Evolutionary conservation across 768 basidiomycete genomes (phyloP).

Genomic region (Amylocystis lapponica): DNA sequence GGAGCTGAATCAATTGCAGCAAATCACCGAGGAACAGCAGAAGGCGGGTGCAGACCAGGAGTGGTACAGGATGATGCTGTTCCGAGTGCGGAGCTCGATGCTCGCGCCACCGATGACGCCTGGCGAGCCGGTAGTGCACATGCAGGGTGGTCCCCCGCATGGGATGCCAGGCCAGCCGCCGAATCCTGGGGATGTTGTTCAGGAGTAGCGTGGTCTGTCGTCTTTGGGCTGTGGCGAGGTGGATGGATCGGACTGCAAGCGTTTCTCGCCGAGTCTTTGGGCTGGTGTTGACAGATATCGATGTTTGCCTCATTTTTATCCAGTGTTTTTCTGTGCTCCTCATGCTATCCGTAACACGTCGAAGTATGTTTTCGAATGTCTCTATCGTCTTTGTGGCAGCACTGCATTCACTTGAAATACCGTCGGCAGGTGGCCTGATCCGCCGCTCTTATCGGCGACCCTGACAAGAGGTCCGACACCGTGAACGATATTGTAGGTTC

Average conservation of each 20-base stretch:
- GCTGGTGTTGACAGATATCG: too few species aligned
- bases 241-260: not conserved
- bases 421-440: too few species aligned
- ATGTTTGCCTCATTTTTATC: slow-evolving; percentile 1
- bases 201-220: slow-evolving; percentile 5
- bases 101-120: slow-evolving; percentile 39
- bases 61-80: slow-evolving; percentile 83
- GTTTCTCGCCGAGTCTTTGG: not conserved
- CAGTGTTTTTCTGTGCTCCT: not conserved
- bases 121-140: slow-evolving; percentile 11
- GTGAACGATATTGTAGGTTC: too few species aligned
- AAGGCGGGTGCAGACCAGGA: slow-evolving; percentile 76
- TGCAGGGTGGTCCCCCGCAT: slow-evolving; percentile 14
- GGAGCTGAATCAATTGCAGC: slow-evolving; percentile 69
- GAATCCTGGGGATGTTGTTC: slow-evolving; percentile 15
- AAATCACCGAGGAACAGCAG: slow-evolving; percentile 76
- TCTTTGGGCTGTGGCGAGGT: not conserved
- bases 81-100: slow-evolving; percentile 69
- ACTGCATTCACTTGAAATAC: too few species aligned
- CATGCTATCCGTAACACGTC: too few species aligned
- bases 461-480: too few species aligned
- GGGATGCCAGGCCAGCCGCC: slow-evolving; percentile 18
- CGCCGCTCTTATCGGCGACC: too few species aligned
- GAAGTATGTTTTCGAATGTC: too few species aligned
- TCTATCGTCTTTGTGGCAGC: too few species aligned